Evolutionary conservation across 352 stramenopile species (phyloP).

Genomic region (Globisporangium nagaii): DNA sequence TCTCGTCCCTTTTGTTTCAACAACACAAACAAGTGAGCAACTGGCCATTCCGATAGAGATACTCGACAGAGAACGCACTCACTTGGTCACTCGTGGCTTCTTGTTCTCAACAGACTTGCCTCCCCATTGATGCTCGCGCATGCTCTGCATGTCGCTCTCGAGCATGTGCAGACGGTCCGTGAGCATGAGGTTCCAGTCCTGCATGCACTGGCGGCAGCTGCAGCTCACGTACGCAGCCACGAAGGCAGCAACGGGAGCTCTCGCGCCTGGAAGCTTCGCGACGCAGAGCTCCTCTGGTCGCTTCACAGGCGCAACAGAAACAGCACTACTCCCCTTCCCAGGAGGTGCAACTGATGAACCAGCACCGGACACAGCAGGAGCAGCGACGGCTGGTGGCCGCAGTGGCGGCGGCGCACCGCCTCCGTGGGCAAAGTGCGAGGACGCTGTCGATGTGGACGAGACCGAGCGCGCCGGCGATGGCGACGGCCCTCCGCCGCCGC

Average conservation of each 20-base stretch:
- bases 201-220: slow-evolving; percentile 14
- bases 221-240: slow-evolving; percentile 13
- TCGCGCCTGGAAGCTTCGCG: slow-evolving; percentile 1
- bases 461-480: neutral
- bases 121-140: neutral
- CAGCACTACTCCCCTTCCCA: no score
- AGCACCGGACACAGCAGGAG: neutral
- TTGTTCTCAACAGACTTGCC: no score
- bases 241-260: slow-evolving; percentile 7
- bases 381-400: neutral
- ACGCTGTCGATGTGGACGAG: neutral
- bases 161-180: neutral
- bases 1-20: no score
- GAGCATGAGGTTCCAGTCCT: slow-evolving; percentile 14
- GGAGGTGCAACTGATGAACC: neutral
- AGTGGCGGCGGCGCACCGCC: neutral
- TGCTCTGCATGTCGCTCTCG: slow-evolving; percentile 1
- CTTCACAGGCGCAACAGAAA: neutral
- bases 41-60: no score
- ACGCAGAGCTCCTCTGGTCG: neutral
- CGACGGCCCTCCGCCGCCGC: no score
- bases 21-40: no score
- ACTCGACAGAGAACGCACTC: no score
- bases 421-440: neutral
- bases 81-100: no score